Evolutionary conservation across 2,329 filamentous ascomycete species (phyloP).

Genomic region (Herpotrichia juniperi): DNA sequence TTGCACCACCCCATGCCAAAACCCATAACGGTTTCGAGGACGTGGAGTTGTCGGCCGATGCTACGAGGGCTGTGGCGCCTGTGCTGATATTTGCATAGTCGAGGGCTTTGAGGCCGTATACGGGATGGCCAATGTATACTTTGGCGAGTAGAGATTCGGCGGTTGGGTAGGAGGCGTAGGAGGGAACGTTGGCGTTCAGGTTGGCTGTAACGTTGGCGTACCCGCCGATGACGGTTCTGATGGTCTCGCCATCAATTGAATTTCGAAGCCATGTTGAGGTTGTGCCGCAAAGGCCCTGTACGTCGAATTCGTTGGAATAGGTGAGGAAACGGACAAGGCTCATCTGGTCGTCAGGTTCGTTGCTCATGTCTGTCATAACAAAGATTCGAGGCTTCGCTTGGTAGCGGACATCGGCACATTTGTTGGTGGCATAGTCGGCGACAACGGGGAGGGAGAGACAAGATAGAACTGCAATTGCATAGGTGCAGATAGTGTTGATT

Average conservation of each 20-base stretch:
- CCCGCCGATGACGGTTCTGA: slow-evolving; percentile 30
- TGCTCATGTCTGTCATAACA: slow-evolving; percentile 23
- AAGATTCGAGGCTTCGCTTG: slow-evolving; percentile 14
- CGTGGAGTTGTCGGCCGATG: slow-evolving; percentile 27
- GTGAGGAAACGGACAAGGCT: slow-evolving; percentile 22
- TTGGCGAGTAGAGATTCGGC: slow-evolving; percentile 17
- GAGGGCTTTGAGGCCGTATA: slow-evolving; percentile 47
- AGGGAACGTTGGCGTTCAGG: slow-evolving; percentile 48
- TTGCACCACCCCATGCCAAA: slow-evolving; percentile 59
- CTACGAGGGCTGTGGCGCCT: slow-evolving; percentile 24
- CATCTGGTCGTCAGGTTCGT: slow-evolving; percentile 27
- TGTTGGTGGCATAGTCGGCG: background rate
- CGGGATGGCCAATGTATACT: slow-evolving; percentile 40
- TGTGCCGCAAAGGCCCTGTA: slow-evolving; percentile 20
- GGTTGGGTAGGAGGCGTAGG: slow-evolving; percentile 23
- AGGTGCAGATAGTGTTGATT: background rate
- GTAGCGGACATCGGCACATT: background rate
- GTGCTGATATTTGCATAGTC: slow-evolving; percentile 21
- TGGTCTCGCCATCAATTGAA: slow-evolving; percentile 17
- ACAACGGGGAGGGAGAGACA: background rate
- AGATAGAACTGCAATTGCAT: background rate
- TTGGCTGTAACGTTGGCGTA: slow-evolving; percentile 46
- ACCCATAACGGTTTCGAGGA: slow-evolving; percentile 55
- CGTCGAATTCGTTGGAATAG: slow-evolving; percentile 24
- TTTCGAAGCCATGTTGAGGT: slow-evolving; percentile 23